These are phyloP conservation scores for Penicillium sp. DNA, from an alignment of 2,329 filamentous ascomycete genomes.

Conservation along the genomic window DNA sequence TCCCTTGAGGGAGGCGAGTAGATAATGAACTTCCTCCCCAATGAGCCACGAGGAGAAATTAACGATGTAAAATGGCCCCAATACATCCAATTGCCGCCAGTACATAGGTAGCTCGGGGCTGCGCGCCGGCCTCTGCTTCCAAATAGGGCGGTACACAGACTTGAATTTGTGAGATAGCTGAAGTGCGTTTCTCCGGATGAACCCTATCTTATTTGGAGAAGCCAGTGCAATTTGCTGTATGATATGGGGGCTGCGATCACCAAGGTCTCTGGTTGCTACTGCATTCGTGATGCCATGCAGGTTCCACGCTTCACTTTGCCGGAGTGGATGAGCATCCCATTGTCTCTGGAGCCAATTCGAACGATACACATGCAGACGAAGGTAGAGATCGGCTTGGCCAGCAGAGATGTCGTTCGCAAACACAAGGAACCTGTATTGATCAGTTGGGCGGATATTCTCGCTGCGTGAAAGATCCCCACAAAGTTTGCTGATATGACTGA, in stretches of 20 bases:
- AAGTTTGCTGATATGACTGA: neutral
- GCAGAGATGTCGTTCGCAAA: neutral
- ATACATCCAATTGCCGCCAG: conserved; percentile 31
- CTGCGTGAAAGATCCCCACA: neutral
- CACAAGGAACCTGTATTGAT: neutral
- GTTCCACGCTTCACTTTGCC: neutral
- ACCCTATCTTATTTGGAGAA: neutral
- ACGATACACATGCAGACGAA: neutral
- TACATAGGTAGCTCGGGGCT: conserved; percentile 17
- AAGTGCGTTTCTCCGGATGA: neutral
- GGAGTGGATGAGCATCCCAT: conserved; percentile 1
- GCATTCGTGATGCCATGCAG: neutral
- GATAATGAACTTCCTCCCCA: conserved; percentile 10
- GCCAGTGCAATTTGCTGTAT: neutral
- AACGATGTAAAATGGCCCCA: conserved; percentile 18
- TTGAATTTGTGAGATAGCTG: neutral
- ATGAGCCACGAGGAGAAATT: neutral
- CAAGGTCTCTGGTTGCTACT: neutral
- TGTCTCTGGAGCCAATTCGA: neutral
- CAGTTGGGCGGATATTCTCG: neutral
- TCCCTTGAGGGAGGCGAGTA: conserved; percentile 10
- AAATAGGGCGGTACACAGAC: conserved; percentile 10
- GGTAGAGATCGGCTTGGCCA: fast-evolving
- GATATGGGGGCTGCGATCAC: neutral
- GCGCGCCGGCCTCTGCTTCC: conserved; percentile 2